Base-by-base conservation (phyloP, 2,329 filamentous ascomycete genomes). In the Colletotrichum brevisporum region DNA sequence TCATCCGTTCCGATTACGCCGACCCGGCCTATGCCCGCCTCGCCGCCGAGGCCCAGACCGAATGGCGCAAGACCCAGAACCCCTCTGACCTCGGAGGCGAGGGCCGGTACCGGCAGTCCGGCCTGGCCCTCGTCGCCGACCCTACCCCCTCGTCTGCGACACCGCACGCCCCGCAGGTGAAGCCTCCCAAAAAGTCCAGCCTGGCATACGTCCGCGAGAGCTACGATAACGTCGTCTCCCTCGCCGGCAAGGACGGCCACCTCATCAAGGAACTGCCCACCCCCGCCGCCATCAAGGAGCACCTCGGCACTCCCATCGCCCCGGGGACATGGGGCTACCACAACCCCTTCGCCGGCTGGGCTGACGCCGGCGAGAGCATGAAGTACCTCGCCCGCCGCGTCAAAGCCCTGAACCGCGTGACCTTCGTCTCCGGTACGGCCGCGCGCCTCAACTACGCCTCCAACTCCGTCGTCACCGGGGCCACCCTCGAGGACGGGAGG, bases 271-370 rank as follows among this genome's bases (percentile, higher is more conserved):
- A 83, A 68, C 77, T 91, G 13, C 82, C 85, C 62, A 80, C 78
- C 36, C 74, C 76, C 12, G 76, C 80, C 31, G 83, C 82, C 24
- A 83, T 91, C 61, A 79, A 80, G 47, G 76, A 76, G 5, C 80
- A 77, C 6, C 76, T 88, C 36, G 82, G 83, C 12, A 87, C 84
- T 0, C 82, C 84, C 8, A 87, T 85, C 50, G 79, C 81, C 67
- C 85, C 85, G 36, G 93, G 89, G 15, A 86, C 85, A 71, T 90
- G 85, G 84, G 93, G 91, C 24, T 97, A 95, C 79, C 80, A 92
- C 62, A 97, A 97, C 78, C 85, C 85, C 61, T 84, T 86, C 31
- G 92, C 90, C 47, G 94, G 94, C 6, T 97, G 94, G 94, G 93
- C 92, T 2, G 88, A 97, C 76, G 93, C 94, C 0, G 91, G 90